Percentiles rank a stretch among this genome's conserved stretches.
Conservation (phyloP, 768 basidiomycete species). For the Boletus rubropictus region DNA sequence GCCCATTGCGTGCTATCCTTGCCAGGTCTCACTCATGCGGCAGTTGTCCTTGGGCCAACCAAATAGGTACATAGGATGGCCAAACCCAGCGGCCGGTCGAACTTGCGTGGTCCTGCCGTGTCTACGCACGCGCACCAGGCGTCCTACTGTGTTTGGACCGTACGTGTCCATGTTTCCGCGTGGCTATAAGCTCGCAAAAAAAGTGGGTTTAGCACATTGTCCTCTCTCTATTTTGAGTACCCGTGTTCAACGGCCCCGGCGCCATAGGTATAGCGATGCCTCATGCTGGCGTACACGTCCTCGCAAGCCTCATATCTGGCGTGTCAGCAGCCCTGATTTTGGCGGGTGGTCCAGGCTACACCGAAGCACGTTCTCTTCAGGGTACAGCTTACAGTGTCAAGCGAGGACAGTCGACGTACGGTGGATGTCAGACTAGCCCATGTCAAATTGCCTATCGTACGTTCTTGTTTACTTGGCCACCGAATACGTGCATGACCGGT, state of each 20-base stretch:
- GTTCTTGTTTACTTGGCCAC: slow-evolving; percentile 15
- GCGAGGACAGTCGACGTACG: slow-evolving; percentile 57
- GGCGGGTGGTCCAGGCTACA: slow-evolving; percentile 26
- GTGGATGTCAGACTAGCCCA: slow-evolving; percentile 53
- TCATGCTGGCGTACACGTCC: slow-evolving; percentile 10
- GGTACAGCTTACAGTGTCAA: slow-evolving; percentile 45
- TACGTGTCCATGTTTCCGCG: slow-evolving; percentile 16
- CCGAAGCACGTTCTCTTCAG: slow-evolving; percentile 45
- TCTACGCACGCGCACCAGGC: slow-evolving; percentile 16
- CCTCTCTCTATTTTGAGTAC: slow-evolving; percentile 4
- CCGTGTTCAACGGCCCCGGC: slow-evolving; percentile 11
- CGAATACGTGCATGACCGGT: background rate
- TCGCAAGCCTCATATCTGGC: slow-evolving; percentile 19
- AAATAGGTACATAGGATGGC: slow-evolving; percentile 3
- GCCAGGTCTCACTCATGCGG: slow-evolving; percentile 10
- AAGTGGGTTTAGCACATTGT: background rate
- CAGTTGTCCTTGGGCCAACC: background rate
- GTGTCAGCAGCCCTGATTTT: slow-evolving; percentile 17
- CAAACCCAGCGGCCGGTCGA: background rate
- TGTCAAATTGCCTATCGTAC: slow-evolving; percentile 65
- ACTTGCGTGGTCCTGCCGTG: slow-evolving; percentile 17
- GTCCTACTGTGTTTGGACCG: slow-evolving; percentile 18
- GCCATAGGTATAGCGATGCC: slow-evolving; percentile 19
- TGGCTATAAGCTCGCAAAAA: slow-evolving; percentile 20
- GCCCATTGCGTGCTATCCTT: background rate